Base-by-base conservation (phyloP, 805 yeast genomes). In the Spathaspora hagerdaliae region DNA sequence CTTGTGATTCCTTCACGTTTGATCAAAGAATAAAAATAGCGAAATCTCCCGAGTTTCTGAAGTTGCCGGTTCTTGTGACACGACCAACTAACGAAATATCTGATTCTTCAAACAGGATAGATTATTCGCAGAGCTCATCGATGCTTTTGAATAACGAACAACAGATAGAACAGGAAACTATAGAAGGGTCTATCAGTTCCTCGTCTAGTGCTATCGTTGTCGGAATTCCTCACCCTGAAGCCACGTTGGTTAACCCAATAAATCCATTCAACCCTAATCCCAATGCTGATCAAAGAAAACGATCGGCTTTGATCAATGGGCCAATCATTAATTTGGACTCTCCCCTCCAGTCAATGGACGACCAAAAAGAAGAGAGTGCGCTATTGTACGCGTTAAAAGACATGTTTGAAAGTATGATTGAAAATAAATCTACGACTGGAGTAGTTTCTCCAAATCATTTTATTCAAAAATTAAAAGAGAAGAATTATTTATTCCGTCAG, bases 261-360 rank as follows among this genome's bases (percentile, higher is more conserved):
- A 69, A 66, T 42, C 73, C 73, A 3, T 69, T 68, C 55, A 66
- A 59, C 45, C 59, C 67, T 5, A 63, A 66, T 46, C 75, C 76
- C 1, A 54, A 82, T 1, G 74, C 82, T 3, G 97, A 91, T 58
- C 82, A 78, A 48, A 71, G 96, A 27, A 91, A 90, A 57, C 74
- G 88, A 42, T 79, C 83, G 10, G 96, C 97, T 0, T 65, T 90
- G 32, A 65, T 82, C 13, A 78, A 75, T 40, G 97, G 97, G 0
- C 97, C 97, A 0, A 81, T 94, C 5, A 59, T 91, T 41, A 90
- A 91, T 59, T 61, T 91, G 38, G 97, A 92, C 59, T 81, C 81
- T 49, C 73, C 87, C 0, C 64, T 82, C 41, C 73, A 75, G 47
- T 62, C 67, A 19, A 72, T 75, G 9, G 50, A 55, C 11, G 64